These are phyloP conservation scores for Diaporthe longicolla DNA, from an alignment of 2,329 filamentous ascomycete species.

Conservation along the genomic window DNA sequence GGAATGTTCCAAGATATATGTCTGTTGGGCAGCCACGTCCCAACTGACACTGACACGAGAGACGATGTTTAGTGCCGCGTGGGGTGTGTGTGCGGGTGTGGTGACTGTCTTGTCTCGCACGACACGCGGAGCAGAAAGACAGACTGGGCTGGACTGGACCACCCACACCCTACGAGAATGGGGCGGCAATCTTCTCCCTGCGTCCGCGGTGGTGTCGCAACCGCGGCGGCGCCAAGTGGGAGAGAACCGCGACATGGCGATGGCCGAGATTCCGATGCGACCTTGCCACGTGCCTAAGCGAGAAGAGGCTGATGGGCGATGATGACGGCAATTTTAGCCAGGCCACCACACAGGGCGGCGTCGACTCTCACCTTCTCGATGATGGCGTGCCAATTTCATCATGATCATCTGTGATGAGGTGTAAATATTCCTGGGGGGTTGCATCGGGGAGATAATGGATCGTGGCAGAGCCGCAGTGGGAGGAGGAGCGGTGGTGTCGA, in stretches of 20 bases:
- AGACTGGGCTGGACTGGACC: no score
- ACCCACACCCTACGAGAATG: constrained; percentile 14
- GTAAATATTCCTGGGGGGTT: constrained; percentile 7
- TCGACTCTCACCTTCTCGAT: not conserved
- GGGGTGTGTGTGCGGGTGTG: not conserved
- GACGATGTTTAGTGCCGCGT: not conserved
- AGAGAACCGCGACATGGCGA: constrained; percentile 5
- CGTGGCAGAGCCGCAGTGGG: not conserved
- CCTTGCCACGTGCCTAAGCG: constrained; percentile 43
- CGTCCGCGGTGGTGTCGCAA: not conserved
- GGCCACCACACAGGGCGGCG: not conserved
- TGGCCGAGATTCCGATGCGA: constrained; percentile 41
- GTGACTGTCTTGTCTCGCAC: not conserved
- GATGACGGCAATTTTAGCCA: constrained; percentile 13
- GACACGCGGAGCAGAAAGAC: not conserved
- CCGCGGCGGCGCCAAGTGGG: constrained; percentile 25
- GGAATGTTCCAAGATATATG: not conserved
- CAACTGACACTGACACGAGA: not conserved
- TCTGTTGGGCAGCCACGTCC: not conserved
- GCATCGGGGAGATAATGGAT: not conserved
- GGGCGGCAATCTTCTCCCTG: constrained; percentile 3
- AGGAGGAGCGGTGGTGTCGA: not conserved
- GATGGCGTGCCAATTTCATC: constrained; percentile 21
- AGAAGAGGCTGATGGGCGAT: constrained; percentile 38
- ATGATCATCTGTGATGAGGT: not conserved